Evolutionary conservation across 2,329 filamentous ascomycete species (phyloP), one percentile per base, ranked within the genome.

Genomic region (Juglanconis oblonga): DNA sequence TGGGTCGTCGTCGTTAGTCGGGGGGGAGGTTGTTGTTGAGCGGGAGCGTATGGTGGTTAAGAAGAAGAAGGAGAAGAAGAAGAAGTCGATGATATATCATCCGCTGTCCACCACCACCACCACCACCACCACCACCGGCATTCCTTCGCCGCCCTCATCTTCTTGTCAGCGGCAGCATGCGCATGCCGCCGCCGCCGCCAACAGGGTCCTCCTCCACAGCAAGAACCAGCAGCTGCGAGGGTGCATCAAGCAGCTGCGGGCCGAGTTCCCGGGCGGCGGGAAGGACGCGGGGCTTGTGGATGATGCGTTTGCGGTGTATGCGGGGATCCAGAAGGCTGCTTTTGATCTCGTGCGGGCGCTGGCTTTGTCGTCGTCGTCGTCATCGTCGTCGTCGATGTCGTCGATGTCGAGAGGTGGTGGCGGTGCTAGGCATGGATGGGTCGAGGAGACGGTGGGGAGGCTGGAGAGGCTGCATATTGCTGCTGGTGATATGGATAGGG

Each of bases 261-360:
- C 64, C 61, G 24, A 55, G 65, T 17, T 45, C n/a, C 40, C 58
- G n/a, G 45, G 55, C 5, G 40, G 44, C 8, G 36, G 11, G 36
- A 13, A 38, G 29, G 58, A 57, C 13, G 52, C 63, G 2, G 65
- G 69, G 29, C 63, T 67, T 38, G 74, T 81, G 14, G 80, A 81
- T 58, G 69, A 72, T 3, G 75, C 75, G 5, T 81, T 76, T 64
- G 75, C 77, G 31, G 72, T 77, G 6, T 81, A 80, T 51, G 64
- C 66, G 55, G 80, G 75, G 62, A 64, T 77, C 52, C 75, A 70
- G 57, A 75, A 78, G 1, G 72, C 71, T 55, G 77, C 76, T 58
- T 60, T 72, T n/a, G 68, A 68, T 1, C 66, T 79, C n/a, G 80
- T 77, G 55, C 69, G 70, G 52, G 68, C 69, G 13, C 35, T 56